These are phyloP conservation scores for Fusarium hostae DNA, from an alignment of 2,329 filamentous ascomycete genomes.

Conservation along the genomic window DNA sequence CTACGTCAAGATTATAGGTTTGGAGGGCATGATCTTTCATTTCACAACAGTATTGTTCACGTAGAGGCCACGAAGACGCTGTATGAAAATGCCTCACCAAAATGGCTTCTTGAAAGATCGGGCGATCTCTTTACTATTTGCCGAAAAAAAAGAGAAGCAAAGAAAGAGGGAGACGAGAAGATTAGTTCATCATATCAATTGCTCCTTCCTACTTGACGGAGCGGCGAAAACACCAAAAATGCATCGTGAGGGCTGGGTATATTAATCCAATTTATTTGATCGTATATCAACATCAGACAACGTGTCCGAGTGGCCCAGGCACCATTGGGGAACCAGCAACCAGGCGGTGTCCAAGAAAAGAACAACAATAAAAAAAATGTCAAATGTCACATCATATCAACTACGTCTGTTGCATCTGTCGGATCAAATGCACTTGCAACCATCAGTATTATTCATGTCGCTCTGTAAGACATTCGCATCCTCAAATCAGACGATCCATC, in stretches of 20 bases:
- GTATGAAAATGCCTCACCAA: not conserved
- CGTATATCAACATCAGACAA: not conserved
- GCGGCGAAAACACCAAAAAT: not conserved
- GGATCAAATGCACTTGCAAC: too few species aligned
- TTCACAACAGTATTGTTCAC: not conserved
- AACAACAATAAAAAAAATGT: too few species aligned
- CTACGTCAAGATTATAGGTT: not conserved
- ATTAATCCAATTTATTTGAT: accelerated
- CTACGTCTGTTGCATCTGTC: too few species aligned
- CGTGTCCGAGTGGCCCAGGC: conserved; percentile 15
- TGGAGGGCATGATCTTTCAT: not conserved
- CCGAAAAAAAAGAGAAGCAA: not conserved
- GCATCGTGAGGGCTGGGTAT: not conserved
- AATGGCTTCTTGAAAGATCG: not conserved
- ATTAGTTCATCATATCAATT: not conserved
- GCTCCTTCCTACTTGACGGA: not conserved
- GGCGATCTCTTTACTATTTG: not conserved
- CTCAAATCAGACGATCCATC: too few species aligned
- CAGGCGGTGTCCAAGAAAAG: too few species aligned
- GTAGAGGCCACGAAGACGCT: not conserved
- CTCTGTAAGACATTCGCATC: too few species aligned
- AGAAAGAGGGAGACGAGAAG: not conserved
- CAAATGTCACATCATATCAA: too few species aligned
- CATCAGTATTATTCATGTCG: too few species aligned
- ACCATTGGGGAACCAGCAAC: too few species aligned